Percentiles rank a stretch among this genome's conserved stretches.
Evolutionary conservation across 2,329 filamentous ascomycete species (phyloP).

Genomic region (Paradendryphiella salina): DNA sequence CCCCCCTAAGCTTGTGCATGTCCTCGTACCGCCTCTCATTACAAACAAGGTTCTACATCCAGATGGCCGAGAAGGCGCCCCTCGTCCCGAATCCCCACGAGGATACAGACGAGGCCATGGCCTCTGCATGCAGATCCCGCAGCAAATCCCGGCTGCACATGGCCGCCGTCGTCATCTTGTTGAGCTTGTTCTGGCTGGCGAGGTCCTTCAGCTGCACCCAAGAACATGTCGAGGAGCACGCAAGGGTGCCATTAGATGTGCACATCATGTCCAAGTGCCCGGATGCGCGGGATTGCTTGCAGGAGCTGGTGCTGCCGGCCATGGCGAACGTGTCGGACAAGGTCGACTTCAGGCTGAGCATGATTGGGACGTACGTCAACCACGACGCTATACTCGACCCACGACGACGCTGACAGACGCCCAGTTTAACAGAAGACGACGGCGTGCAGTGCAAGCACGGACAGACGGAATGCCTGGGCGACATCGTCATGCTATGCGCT

Average conservation of each 20-base stretch:
- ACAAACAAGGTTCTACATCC: too few species aligned
- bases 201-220: constrained; percentile 34
- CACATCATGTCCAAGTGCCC: constrained; percentile 97
- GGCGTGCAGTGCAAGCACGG: constrained; percentile 90
- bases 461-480: constrained; percentile 85
- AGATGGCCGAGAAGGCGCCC: constrained; percentile 40
- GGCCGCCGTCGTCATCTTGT: constrained; percentile 29
- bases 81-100: constrained; percentile 33
- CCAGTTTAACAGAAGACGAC: constrained; percentile 69
- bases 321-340: constrained; percentile 83
- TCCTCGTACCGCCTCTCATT: background rate
- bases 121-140: constrained; percentile 3
- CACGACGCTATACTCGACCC: background rate
- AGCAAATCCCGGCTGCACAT: constrained; percentile 30
- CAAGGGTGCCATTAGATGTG: constrained; percentile 76
- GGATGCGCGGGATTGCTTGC: constrained; percentile 82
- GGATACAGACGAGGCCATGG: constrained; percentile 20
- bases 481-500: constrained; percentile 93
- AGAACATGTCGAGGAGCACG: constrained; percentile 27
- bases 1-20: background rate
- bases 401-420: background rate
- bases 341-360: constrained; percentile 88
- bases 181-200: constrained; percentile 41
- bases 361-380: constrained; percentile 72
- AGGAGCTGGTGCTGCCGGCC: constrained; percentile 76